Evolutionary conservation across 225 moss, liverwort and hornwort genomes (phyloP), one percentile per base, ranked within the genome.

Genomic region (Marchantia paleacea): DNA sequence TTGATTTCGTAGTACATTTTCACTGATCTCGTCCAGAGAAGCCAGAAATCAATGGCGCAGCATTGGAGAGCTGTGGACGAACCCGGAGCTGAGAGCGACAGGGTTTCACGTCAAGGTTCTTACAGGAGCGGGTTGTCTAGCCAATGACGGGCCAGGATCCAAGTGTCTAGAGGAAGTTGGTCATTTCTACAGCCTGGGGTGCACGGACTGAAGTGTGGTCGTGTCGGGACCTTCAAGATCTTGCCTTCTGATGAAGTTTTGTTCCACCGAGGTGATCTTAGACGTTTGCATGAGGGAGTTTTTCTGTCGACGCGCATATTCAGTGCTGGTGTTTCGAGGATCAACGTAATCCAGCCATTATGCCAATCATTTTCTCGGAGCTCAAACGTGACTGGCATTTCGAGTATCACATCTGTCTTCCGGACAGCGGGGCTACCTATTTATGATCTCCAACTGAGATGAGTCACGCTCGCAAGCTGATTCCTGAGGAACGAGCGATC

Each of bases 321-420:
- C 64, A 51, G 50, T 63, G n/a, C 64, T 20, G 50, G 50, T 16
- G 78, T 10, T 24, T 51, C 61, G 63, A 25, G 14, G 63, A 48
- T 6, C 50, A 14, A 15, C 78, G 10, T 51, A 6, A 64, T 28
- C 12, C 1, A 12, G 49, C 13, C 64, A 78, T 64, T 78, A 78
- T 78, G 64, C 50, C 63, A 64, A 49, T 78, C 25, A 78, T 63
- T 26, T 49, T 78, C 63, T 39, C 47, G 28, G 68, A 74, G 60
- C 50, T 73, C 74, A 73, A 73, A 69, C 78, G 73, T 72, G 61
- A 75, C 67, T 81, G 79, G 61, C 79, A 52, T 69, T 18, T 61
- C n/a, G 47, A 76, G 39, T 81, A 60, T 16, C 57, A 24, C 57
- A 69, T 50, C 50, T 68, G 24, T 68, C 58, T 73, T 57, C 26